Conservation (phyloP, 306 rosid species). For the Dryas drummondii region DNA sequence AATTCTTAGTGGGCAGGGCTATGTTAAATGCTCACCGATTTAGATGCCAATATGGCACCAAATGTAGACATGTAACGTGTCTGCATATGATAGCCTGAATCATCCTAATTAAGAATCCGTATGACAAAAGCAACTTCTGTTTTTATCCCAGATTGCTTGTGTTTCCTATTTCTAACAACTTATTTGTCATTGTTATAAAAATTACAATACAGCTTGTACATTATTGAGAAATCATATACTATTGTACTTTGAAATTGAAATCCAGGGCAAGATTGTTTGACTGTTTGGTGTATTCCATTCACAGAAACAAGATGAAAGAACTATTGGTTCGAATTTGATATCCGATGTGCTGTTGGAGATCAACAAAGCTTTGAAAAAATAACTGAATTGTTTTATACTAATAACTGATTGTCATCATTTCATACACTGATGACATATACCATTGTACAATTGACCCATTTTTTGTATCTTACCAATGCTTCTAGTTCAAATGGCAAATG, state of each 20-base stretch:
- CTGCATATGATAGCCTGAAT: slow-evolving; percentile 1
- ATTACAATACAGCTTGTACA: background rate
- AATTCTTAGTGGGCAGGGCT: too few relatives aligned
- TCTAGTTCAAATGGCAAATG: slow-evolving; percentile 27
- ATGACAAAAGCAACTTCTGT: background rate
- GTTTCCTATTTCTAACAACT: background rate
- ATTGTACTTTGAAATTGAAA: background rate
- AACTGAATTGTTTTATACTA: background rate
- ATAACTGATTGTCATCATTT: background rate
- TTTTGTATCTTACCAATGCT: slow-evolving; percentile 28
- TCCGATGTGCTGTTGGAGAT: background rate
- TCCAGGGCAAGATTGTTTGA: background rate
- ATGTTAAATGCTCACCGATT: background rate
- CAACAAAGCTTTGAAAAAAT: slow-evolving; percentile 2
- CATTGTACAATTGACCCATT: slow-evolving; percentile 39
- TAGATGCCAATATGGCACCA: background rate
- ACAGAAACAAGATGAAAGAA: too few relatives aligned
- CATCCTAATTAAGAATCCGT: background rate
- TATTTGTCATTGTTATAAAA: too few relatives aligned
- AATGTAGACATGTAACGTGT: background rate
- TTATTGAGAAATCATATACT: background rate
- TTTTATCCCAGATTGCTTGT: background rate
- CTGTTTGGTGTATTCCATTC: background rate
- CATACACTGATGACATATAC: slow-evolving; percentile 24
- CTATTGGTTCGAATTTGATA: too few relatives aligned